These are phyloP conservation scores for Lignosus rhinocerotis DNA, from an alignment of 1,284 basidiomycete genomes.

Conservation along the genomic window DNA sequence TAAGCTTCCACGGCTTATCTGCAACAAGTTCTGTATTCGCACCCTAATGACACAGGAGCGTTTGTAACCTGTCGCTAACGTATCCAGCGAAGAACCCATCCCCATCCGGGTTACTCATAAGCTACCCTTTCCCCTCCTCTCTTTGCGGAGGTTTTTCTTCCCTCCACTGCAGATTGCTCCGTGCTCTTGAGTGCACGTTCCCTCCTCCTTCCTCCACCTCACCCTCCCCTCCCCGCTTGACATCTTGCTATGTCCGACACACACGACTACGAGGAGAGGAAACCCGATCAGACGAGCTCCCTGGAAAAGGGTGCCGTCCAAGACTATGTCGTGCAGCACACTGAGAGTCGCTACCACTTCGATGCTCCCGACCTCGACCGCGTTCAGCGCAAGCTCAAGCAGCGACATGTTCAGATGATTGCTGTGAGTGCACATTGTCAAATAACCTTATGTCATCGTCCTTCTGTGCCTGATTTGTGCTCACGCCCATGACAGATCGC, in stretches of 20 bases:
- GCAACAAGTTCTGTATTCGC: too few species aligned
- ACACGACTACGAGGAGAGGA: conserved; percentile 12
- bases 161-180: not conserved
- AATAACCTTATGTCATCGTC: conserved; percentile 1
- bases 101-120: too few species aligned
- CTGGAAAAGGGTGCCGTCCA: conserved; percentile 35
- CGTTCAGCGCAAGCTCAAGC: conserved; percentile 64
- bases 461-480: not conserved
- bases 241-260: conserved; percentile 12
- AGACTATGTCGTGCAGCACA: conserved; percentile 29
- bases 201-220: not conserved
- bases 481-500: conserved; percentile 50
- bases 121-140: too few species aligned
- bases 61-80: too few species aligned
- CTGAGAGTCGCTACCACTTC: conserved; percentile 37
- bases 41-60: too few species aligned
- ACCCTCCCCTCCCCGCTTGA: not conserved
- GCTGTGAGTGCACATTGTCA: conserved; percentile 27
- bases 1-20: conserved; percentile 16
- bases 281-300: conserved; percentile 21
- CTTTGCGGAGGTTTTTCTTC: not conserved
- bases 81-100: too few species aligned
- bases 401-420: conserved; percentile 74
- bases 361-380: conserved; percentile 60
- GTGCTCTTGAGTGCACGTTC: not conserved